A percentile compares a stretch with the other conserved stretches of the same genome.
Conservation (phyloP, 805 yeast species). For the Yamadazyma philogaea region DNA sequence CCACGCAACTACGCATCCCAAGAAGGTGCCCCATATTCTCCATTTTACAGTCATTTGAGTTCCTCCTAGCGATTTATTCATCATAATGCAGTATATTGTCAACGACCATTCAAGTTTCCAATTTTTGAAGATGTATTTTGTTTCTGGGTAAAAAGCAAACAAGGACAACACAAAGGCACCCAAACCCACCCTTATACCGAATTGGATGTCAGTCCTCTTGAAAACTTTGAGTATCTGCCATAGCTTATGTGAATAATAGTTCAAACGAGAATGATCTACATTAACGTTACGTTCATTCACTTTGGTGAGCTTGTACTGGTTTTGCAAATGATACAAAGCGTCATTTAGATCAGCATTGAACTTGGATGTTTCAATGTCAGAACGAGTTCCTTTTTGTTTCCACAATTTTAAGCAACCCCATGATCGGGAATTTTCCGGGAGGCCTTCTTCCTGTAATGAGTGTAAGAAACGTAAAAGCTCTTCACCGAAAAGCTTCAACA, state of each 20-base stretch:
- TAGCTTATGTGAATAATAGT: slow-evolving; percentile 22
- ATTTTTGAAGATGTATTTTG: slow-evolving; percentile 51
- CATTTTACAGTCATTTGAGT: slow-evolving; percentile 75
- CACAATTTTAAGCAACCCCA: slow-evolving; percentile 59
- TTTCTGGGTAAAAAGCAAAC: slow-evolving; percentile 61
- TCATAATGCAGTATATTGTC: slow-evolving; percentile 76
- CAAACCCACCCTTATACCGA: slow-evolving; percentile 74
- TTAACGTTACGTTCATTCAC: slow-evolving; percentile 6
- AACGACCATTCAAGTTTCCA: slow-evolving; percentile 87
- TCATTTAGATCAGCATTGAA: slow-evolving; percentile 27
- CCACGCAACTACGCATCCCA: slow-evolving; percentile 67
- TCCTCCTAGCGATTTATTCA: slow-evolving; percentile 83
- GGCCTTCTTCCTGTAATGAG: slow-evolving; percentile 33
- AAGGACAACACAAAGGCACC: slow-evolving; percentile 67
- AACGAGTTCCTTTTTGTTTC: slow-evolving; percentile 20
- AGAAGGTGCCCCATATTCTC: slow-evolving; percentile 69
- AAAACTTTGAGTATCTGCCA: slow-evolving; percentile 54
- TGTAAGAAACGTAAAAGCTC: slow-evolving; percentile 52
- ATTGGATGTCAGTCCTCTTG: slow-evolving; percentile 65
- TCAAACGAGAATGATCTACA: slow-evolving; percentile 2
- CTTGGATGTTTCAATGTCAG: slow-evolving; percentile 1
- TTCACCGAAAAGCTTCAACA: slow-evolving; percentile 58
- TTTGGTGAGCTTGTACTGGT: slow-evolving; percentile 18
- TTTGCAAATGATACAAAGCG: slow-evolving; percentile 30
- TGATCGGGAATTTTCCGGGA: slow-evolving; percentile 21